Percentiles rank a stretch among this genome's conserved stretches.
Evolutionary conservation across 257 asterid genomes (phyloP).

Genomic region (Pogostemon cablin): DNA sequence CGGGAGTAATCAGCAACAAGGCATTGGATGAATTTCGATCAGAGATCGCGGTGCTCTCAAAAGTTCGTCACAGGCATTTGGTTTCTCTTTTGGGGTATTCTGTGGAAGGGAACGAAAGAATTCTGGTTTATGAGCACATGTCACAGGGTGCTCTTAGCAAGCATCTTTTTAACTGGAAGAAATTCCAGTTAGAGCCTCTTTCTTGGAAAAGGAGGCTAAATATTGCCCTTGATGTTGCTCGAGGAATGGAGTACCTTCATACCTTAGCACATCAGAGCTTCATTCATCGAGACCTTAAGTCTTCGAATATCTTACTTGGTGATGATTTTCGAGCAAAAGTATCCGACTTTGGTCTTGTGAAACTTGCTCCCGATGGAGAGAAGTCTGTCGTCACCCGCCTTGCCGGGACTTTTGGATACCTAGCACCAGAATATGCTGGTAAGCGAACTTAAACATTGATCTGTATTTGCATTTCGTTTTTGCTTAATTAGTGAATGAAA

Average conservation of each 20-base stretch:
- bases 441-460: constrained; percentile 21
- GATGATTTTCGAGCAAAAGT: constrained; percentile 86
- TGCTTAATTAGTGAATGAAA: no score
- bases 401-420: constrained; percentile 92
- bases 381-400: constrained; percentile 77
- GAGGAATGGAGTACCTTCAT: constrained; percentile 89
- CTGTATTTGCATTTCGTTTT: neutral
- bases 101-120: constrained; percentile 69
- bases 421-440: constrained; percentile 97
- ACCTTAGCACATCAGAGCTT: constrained; percentile 78
- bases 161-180: constrained; percentile 86
- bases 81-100: constrained; percentile 88
- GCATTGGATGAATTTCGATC: constrained; percentile 80
- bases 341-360: constrained; percentile 89
- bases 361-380: constrained; percentile 88
- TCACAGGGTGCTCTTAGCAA: constrained; percentile 85
- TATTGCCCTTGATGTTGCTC: constrained; percentile 85
- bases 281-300: constrained; percentile 83
- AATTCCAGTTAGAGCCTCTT: constrained; percentile 69
- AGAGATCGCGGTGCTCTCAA: constrained; percentile 81
- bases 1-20: constrained; percentile 65
- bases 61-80: constrained; percentile 86
- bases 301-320: constrained; percentile 80
- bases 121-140: constrained; percentile 89
- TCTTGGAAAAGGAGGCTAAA: constrained; percentile 90